phyloP scores from a whole-genome alignment of 805 yeast species.

The Danielia reshetovae region DNA sequence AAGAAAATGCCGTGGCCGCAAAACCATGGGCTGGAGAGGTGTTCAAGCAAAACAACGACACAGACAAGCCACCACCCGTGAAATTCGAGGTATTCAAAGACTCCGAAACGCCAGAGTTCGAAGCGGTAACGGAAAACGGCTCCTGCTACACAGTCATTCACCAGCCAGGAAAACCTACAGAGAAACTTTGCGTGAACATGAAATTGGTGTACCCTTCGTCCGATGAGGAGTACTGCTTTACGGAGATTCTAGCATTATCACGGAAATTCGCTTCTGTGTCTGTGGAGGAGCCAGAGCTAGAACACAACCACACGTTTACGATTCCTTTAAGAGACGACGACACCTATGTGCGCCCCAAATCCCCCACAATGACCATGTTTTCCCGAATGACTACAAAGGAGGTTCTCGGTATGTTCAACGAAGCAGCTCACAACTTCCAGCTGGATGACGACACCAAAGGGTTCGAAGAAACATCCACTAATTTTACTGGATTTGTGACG shows the following conservation, averaged over 20 bases:
- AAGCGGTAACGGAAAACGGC: constrained; percentile 10
- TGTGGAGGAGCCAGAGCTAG: neutral
- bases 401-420: constrained; percentile 71
- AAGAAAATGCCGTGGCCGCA: constrained; percentile 59
- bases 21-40: constrained; percentile 64
- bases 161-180: constrained; percentile 56
- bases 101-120: constrained; percentile 5
- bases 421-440: constrained; percentile 33
- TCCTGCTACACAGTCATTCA: constrained; percentile 49
- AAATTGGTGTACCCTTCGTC: constrained; percentile 47
- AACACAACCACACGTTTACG: constrained; percentile 30
- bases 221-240: constrained; percentile 53
- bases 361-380: constrained; percentile 77
- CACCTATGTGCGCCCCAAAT: constrained; percentile 34
- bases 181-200: constrained; percentile 56
- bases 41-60: constrained; percentile 37
- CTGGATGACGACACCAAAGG: constrained; percentile 28
- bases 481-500: constrained; percentile 45
- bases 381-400: constrained; percentile 75
- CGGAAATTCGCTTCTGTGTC: neutral
- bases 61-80: constrained; percentile 21
- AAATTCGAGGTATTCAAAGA: constrained; percentile 19
- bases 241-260: constrained; percentile 54
- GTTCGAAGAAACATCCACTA: constrained; percentile 24
- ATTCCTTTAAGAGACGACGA: constrained; percentile 43